These are phyloP conservation scores for Nakazawaea laoshanensis DNA, from an alignment of 805 yeast species.

Conservation along the genomic window DNA sequence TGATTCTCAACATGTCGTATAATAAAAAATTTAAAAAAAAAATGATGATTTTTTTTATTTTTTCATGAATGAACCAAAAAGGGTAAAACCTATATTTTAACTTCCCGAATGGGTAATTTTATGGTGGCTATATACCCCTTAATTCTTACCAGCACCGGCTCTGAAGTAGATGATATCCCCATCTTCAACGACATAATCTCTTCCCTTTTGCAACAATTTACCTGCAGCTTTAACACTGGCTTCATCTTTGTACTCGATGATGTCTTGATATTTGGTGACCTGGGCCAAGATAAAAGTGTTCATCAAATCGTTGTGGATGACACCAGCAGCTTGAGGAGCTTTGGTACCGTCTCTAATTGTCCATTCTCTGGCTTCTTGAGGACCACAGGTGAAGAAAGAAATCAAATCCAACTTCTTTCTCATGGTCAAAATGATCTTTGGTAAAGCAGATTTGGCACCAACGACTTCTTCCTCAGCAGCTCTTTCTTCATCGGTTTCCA, in stretches of 20 bases:
- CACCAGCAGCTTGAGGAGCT: slow-evolving; percentile 88
- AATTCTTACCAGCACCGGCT: slow-evolving; percentile 57
- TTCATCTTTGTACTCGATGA: slow-evolving; percentile 44
- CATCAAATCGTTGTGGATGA: slow-evolving; percentile 79
- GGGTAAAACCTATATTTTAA: no score
- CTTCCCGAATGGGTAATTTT: no score
- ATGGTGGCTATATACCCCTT: no score
- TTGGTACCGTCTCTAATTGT: slow-evolving; percentile 64
- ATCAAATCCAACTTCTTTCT: slow-evolving; percentile 61
- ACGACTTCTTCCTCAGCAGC: slow-evolving; percentile 25
- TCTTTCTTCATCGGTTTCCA: slow-evolving; percentile 58
- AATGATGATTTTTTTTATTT: no score
- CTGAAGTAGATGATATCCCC: slow-evolving; percentile 76
- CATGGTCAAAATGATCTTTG: slow-evolving; percentile 58
- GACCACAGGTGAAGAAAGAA: slow-evolving; percentile 84
- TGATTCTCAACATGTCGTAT: no score
- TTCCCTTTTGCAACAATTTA: slow-evolving; percentile 60
- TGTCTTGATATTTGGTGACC: slow-evolving; percentile 60
- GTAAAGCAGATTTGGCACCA: slow-evolving; percentile 42
- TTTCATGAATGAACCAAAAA: no score
- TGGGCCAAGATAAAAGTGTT: slow-evolving; percentile 75
- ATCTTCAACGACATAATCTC: slow-evolving; percentile 71
- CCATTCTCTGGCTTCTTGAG: slow-evolving; percentile 84
- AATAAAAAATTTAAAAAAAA: no score
- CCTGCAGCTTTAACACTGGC: slow-evolving; percentile 45